Percentiles rank a stretch among this genome's conserved stretches.
Conservation (phyloP, 352 stramenopile genomes). For the Blastocystis sp. region DNA sequence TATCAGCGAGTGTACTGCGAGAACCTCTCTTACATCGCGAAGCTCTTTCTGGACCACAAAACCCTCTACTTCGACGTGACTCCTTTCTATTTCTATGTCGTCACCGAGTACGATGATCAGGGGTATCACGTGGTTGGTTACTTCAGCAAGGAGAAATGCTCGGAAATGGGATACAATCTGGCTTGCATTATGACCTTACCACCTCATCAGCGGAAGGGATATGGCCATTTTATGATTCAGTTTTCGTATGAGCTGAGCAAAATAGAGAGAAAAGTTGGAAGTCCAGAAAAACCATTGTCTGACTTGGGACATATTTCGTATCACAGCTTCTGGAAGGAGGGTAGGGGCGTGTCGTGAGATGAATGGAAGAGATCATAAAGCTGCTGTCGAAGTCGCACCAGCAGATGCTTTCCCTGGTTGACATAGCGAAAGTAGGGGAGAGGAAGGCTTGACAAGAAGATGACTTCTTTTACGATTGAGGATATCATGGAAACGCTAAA, state of each 20-base stretch:
- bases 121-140: conserved; percentile 83
- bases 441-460: conserved; percentile 68
- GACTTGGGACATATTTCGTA: conserved; percentile 77
- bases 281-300: conserved; percentile 80
- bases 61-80: conserved; percentile 84
- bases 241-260: conserved; percentile 83
- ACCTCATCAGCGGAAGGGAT: conserved; percentile 78
- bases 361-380: conserved; percentile 71
- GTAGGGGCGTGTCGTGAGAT: not conserved
- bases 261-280: conserved; percentile 81
- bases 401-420: conserved; percentile 59
- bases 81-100: conserved; percentile 83
- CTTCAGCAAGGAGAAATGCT: conserved; percentile 83
- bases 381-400: conserved; percentile 69
- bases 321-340: conserved; percentile 68
- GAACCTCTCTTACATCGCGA: conserved; percentile 82
- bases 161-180: conserved; percentile 78
- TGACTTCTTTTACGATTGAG: conserved; percentile 78
- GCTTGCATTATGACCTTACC: conserved; percentile 84
- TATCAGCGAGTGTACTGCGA: conserved; percentile 76
- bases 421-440: conserved; percentile 66
- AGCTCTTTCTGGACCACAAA: conserved; percentile 86
- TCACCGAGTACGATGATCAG: conserved; percentile 76
- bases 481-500: conserved; percentile 80
- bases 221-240: conserved; percentile 80